Evolutionary conservation across 352 stramenopile genomes (phyloP), one percentile per base, ranked within the genome.

Genomic region (Phytophthora tubulina): DNA sequence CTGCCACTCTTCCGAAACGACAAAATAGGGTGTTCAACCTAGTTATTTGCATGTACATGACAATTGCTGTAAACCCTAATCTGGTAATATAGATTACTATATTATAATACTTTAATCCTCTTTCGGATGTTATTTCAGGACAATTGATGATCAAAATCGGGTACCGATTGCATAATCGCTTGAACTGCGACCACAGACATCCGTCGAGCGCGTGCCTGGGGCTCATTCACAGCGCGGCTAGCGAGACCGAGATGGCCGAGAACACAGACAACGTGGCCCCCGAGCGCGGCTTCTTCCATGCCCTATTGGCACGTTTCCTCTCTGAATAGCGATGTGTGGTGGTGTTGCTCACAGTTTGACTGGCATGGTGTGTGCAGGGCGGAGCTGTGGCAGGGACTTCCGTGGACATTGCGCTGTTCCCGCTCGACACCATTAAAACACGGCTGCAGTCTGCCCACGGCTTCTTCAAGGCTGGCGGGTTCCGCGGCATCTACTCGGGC

Each of bases 371-470:
- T 58, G 35, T 33, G 6, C 42, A 96, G 89, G 88, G 88, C 27
- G 98, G 98, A 57, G 98, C 97, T 8, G 85, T 98, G 17, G 97
- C 98, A 5, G 98, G 98, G 31, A 99, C 97, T 44, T 95, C 93
- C 14, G 98, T 99, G 35, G 98, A 99, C 86, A 89, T 99, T 54
- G 93, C 97, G 42, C 87, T 99, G 21, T 99, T 99, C 90, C 98
- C 98, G 41, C 89, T 99, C 9, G 97, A 99, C 86, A 99, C 98
- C 2, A 91, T 99, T 73, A 99, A 99, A 88, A 99, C 98, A 17
- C 85, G 98, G 9, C 79, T 99, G 49, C 98, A 99, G 76, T 97
- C 96, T 10, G 94, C 97, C 1, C 85, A 98, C 45, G 97, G 98
- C 15, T 99, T 99, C 79, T 85, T 98, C 39, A 98, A 98, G 70